Evolutionary conservation across 2,329 filamentous ascomycete species (phyloP), one percentile per base, ranked within the genome.

Genomic region (Nannizziopsis barbatae): DNA sequence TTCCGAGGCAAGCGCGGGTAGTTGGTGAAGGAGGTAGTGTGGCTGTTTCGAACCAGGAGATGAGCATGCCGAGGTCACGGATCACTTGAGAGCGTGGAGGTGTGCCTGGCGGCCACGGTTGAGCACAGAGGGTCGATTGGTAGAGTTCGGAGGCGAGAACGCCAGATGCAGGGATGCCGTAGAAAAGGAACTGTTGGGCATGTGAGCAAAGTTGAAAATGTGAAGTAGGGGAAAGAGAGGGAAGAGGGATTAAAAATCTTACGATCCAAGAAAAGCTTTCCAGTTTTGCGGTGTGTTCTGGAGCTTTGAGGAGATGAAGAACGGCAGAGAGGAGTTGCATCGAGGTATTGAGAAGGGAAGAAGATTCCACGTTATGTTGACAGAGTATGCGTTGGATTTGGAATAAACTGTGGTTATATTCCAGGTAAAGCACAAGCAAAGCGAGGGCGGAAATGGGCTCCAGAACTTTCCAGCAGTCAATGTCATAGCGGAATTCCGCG

Each of bases 311-410:
- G 33, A 59, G 50, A 15, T 58, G 52, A n/a, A 58, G 52, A 32
- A 56, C 50, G 4, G 50, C 51, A 1, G 53, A 54, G 22, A 59
- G 45, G 18, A 56, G 44, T 37, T 58, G 55, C 50, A 58, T 56
- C 10, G 56, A 55, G 17, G 50, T 53, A 30, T 55, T 52, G 15
- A 59, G 51, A 31, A 59, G 42, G 42, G 56, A 54, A 12, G 42
- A 52, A 27, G 45, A 53, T 14, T 50, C 49, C 27, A 43, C 12
- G 38, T 49, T 52, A 35, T 58, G 53, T 15, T 52, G 50, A 11
- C 52, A 56, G 14, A 55, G 55, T 18, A 59, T 56, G 7, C 57
- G 53, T 35, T 59, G 53, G 32, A 58, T 49, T 33, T 59, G 56
- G 30, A 58, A 54, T 1, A 59, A 50, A 11, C 42, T 54, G 18